A percentile compares a stretch with the other conserved stretches of the same genome.
Evolutionary conservation across 2,329 filamentous ascomycete species (phyloP).

Genomic region (Fusarium devonianum): DNA sequence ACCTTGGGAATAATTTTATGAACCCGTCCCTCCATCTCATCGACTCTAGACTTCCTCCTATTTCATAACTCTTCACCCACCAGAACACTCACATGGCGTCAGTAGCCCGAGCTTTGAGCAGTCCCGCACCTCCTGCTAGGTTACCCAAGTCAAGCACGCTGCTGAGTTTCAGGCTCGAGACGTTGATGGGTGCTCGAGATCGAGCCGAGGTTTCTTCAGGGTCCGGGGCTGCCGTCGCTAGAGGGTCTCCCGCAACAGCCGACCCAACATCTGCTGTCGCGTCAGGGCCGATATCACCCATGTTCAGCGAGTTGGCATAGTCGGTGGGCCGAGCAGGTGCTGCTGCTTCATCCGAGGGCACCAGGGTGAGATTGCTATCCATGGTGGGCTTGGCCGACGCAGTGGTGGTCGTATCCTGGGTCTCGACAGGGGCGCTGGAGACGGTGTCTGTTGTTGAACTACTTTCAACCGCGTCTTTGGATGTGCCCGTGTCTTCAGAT

Average conservation of each 20-base stretch:
- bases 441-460: neutral
- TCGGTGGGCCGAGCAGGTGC: slow-evolving; percentile 7
- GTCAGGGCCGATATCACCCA: slow-evolving; percentile 34
- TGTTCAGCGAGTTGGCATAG: slow-evolving; percentile 28
- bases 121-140: slow-evolving; percentile 36
- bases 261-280: slow-evolving; percentile 16
- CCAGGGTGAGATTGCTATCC: slow-evolving; percentile 35
- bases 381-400: slow-evolving; percentile 28
- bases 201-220: slow-evolving; percentile 30
- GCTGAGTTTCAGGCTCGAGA: slow-evolving; percentile 52
- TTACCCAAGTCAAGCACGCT: slow-evolving; percentile 56
- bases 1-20: slow-evolving; percentile 18
- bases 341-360: slow-evolving; percentile 16
- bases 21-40: slow-evolving; percentile 9
- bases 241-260: slow-evolving; percentile 20
- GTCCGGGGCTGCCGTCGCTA: slow-evolving; percentile 27
- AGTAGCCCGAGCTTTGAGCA: slow-evolving; percentile 29
- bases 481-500: neutral
- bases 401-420: slow-evolving; percentile 8
- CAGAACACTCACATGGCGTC: slow-evolving; percentile 9
- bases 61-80: neutral
- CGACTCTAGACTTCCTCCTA: slow-evolving; percentile 1
- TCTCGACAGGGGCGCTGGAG: neutral
- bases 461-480: neutral
- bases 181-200: slow-evolving; percentile 42